Evolutionary conservation across 805 yeast species (phyloP).

Genomic region (Starmerella sirachaensis): DNA sequence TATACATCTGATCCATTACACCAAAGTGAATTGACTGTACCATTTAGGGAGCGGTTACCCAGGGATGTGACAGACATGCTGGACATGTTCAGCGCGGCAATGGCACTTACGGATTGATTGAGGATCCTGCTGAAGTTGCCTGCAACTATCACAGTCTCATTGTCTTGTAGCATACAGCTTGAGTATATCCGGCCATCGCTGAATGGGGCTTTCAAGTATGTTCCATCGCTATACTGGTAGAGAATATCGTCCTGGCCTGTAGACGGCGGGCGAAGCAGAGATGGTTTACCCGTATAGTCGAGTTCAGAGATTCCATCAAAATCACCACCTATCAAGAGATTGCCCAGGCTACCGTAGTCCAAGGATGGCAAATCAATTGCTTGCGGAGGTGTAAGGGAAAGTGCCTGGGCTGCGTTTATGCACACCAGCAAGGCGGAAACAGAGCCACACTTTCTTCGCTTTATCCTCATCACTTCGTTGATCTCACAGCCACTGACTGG

Average conservation of each 20-base stretch:
- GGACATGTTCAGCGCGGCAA: conserved; percentile 10
- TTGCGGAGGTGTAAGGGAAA: not conserved
- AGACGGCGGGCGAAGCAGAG: conserved; percentile 19
- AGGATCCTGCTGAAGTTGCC: conserved; percentile 19
- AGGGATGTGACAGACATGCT: conserved; percentile 1
- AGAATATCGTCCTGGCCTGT: conserved; percentile 16
- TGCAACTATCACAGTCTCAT: conserved; percentile 13
- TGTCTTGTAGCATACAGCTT: conserved; percentile 17
- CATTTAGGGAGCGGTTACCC: not conserved
- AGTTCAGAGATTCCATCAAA: conserved; percentile 28
- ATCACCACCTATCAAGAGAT: conserved; percentile 15
- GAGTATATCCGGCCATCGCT: conserved; percentile 18
- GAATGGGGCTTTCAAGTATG: conserved; percentile 21
- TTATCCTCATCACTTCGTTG: not conserved
- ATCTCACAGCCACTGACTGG: not conserved
- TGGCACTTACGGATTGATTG: conserved; percentile 5
- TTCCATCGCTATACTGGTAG: conserved; percentile 9
- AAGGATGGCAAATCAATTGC: conserved; percentile 5
- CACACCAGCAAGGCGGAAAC: not conserved
- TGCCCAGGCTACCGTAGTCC: conserved; percentile 12
- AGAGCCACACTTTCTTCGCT: no score
- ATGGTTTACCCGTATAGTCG: conserved; percentile 30
- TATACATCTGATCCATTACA: conserved; percentile 47
- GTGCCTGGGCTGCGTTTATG: not conserved
- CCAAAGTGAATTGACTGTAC: conserved; percentile 32